Evolutionary conservation across 2,329 filamentous ascomycete genomes (phyloP).

Genomic region (Colletotrichum sp.): DNA sequence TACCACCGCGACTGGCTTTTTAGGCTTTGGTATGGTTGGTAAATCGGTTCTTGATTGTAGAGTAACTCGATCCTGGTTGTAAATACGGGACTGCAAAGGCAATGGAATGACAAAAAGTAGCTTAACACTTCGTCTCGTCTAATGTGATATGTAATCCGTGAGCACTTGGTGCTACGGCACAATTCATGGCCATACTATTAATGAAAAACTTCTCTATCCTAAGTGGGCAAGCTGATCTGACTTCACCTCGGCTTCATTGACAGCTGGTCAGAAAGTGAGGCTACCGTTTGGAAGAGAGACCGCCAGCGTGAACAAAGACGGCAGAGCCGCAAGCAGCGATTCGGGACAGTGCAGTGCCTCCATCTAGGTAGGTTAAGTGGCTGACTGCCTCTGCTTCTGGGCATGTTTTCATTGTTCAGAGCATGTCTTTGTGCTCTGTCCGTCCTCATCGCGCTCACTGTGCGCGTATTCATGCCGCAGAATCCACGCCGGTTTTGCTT

Average conservation of each 20-base stretch:
- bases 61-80: not conserved
- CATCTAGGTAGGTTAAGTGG: not conserved
- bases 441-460: not conserved
- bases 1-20: slow-evolving; percentile 3
- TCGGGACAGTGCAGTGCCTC: not conserved
- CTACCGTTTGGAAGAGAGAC: not conserved
- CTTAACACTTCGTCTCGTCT: not conserved
- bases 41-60: not conserved
- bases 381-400: not conserved
- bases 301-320: not conserved
- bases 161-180: not conserved
- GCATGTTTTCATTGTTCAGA: not conserved
- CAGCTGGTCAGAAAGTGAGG: not conserved
- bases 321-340: not conserved
- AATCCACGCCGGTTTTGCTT: not conserved
- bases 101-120: not conserved
- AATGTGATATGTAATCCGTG: not conserved
- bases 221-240: not conserved
- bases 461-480: not conserved
- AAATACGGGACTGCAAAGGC: not conserved
- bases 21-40: not conserved
- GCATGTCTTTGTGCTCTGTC: not conserved
- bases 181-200: not conserved
- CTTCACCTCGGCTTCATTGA: not conserved
- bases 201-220: not conserved